Base-by-base conservation (phyloP, 2,329 filamentous ascomycete species). In the Fusarium penzigii region DNA sequence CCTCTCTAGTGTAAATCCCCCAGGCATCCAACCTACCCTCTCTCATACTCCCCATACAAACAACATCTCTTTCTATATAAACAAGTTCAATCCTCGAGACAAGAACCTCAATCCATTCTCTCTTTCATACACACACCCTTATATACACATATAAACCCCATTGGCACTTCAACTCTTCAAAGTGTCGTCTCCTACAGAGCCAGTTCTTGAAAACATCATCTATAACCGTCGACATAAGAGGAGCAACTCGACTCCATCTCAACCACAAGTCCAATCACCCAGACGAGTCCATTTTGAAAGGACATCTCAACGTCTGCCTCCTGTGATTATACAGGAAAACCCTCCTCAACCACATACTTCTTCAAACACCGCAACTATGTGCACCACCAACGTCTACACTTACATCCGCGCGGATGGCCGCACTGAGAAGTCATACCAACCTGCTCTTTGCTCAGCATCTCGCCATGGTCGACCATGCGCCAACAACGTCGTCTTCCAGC, bases 341-440 rank as follows among this genome's bases (percentile, higher is more conserved):
- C 58, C 44, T 41, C 55, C 58, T 48, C 59, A 58, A 52, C 20
- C 56, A 44, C 43, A 60, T 57, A 52, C 44, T 41, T 42, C 40
- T 55, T 29, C 13, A 56, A 50, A 45, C 49, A 64, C 65, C 59
- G 61, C 64, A 72, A 75, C 70, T 44, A 82, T 82, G 79, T 82
- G 79, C 68, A 73, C 74, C 56, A 76, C 73, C 53, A 72, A 78
- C 61, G 57, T 77, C 46, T 78, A 74, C 70, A 70, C 75, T 34
- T 75, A 77, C 64, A 63, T 75, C 61, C 74, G 75, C 70, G 72
- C 77, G 4, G 75, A 81, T 65, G 76, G 76, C 51, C 71, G 68
- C 44, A 56, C 52, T 44, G 63, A 69, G 58, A 64, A 66, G 45
- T 59, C 63, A 36, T 68, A 70, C 44, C 72, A 73, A 49, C 65